These are phyloP conservation scores for Cutaneotrichosporon sp. DNA, from an alignment of 1,284 basidiomycete genomes.

Conservation along the genomic window DNA sequence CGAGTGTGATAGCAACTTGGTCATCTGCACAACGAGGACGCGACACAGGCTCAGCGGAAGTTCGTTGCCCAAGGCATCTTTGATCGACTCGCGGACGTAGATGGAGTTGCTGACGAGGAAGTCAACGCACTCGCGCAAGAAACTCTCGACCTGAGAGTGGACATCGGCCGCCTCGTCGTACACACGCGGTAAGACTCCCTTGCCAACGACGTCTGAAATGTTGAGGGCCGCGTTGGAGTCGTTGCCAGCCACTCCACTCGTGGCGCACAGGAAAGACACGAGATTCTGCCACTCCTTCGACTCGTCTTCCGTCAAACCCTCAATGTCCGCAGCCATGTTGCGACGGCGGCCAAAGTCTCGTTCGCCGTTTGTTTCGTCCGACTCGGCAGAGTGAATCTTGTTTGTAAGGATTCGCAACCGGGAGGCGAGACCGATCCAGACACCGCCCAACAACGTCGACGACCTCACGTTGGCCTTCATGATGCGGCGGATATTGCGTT, in stretches of 20 bases:
- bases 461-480: constrained; percentile 20
- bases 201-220: constrained; percentile 58
- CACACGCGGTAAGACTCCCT: constrained; percentile 62
- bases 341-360: constrained; percentile 24
- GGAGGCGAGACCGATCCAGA: constrained; percentile 31
- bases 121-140: constrained; percentile 66
- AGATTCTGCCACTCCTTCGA: constrained; percentile 81
- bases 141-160: constrained; percentile 55
- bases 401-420: constrained; percentile 23
- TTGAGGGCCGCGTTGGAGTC: constrained; percentile 20
- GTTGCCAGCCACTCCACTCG: constrained; percentile 62
- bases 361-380: constrained; percentile 16
- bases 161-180: constrained; percentile 61
- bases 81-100: constrained; percentile 66
- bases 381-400: constrained; percentile 31
- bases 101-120: constrained; percentile 61
- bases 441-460: constrained; percentile 19
- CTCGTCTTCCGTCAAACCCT: constrained; percentile 55
- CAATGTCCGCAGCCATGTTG: constrained; percentile 33
- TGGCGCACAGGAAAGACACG: constrained; percentile 70
- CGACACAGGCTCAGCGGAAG: constrained; percentile 64
- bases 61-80: constrained; percentile 74
- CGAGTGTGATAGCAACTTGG: constrained; percentile 52
- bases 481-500: constrained; percentile 35
- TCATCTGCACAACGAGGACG: constrained; percentile 64